Percentiles rank a stretch among this genome's conserved stretches.
These are phyloP conservation scores for Helenozyma rhizophorensis DNA, from an alignment of 805 yeast species.

Conservation along the genomic window DNA sequence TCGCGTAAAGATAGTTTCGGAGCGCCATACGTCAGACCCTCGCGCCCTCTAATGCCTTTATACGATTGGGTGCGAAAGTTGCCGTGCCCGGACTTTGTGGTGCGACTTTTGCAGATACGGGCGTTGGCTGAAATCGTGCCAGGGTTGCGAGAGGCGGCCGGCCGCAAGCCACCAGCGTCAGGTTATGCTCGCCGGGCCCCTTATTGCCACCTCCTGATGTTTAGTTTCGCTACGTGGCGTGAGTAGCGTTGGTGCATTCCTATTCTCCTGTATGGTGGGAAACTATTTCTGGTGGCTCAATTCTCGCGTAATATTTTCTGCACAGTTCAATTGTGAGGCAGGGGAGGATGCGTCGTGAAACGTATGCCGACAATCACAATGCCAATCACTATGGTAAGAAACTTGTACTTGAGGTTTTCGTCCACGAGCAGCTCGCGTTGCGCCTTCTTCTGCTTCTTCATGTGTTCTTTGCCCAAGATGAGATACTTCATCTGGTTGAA, in stretches of 20 bases:
- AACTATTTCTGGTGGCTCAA: too few relatives aligned
- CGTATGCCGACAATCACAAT: conserved; percentile 37
- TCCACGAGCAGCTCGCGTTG: conserved; percentile 28
- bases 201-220: too few relatives aligned
- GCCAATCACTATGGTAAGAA: conserved; percentile 39
- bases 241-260: too few relatives aligned
- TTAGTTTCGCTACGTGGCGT: too few relatives aligned
- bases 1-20: conserved; percentile 38
- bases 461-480: conserved; percentile 25
- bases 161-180: too few relatives aligned
- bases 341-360: conserved; percentile 25
- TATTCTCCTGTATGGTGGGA: too few relatives aligned
- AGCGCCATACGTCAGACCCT: conserved; percentile 28
- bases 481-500: conserved; percentile 33
- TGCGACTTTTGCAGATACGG: too few relatives aligned
- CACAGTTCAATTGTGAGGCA: too few relatives aligned
- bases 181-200: too few relatives aligned
- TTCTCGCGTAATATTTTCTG: too few relatives aligned
- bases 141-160: too few relatives aligned
- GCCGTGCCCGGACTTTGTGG: conserved; percentile 5
- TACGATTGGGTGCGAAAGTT: conserved; percentile 10
- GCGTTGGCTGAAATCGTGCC: too few relatives aligned
- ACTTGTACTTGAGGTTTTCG: conserved; percentile 38
- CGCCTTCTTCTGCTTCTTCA: conserved; percentile 14
- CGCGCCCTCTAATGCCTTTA: conserved; percentile 1